Evolutionary conservation across 108 stramenopile species (phyloP), one percentile per base, ranked within the genome.

Genomic region (Conticribra guillardii): DNA sequence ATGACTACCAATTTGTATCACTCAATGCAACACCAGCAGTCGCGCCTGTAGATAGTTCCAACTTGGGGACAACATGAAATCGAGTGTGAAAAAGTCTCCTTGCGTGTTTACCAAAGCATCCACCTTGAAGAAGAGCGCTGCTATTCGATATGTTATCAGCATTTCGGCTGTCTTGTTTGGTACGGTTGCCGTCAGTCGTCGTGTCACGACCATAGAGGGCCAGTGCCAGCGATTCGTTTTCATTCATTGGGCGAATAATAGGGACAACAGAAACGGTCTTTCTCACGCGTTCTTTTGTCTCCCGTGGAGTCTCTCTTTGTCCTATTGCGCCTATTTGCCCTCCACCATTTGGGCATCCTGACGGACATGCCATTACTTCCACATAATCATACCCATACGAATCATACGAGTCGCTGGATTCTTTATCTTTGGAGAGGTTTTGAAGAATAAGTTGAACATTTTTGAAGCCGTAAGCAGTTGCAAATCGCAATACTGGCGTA

Each of bases 341-440:
- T 33, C 99, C 99, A 44, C 99, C 99, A 76, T 99, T 99, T 37
- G 91, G 72, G 70, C 99, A 98, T 26, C 98, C 98, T 24, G 87
- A 83, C 19, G 99, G 99, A 72, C 99, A 99, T 41, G 99, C 99
- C 98, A 99, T 98, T 21, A 93, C 86, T 84, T 99, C 99, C 0
- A 99, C 85, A 55, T 92, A 96, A 64, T 98, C 87, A 62, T 84
- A 88, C 18, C 57, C 52, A 33, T 34, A 68, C 7, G 31, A 21
- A 46, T 67, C 44, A 27, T 8, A 30, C 19, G 61, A 19, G 23
- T 55, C 23, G 32, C 14, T 26, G 37, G 18, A 52, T 30, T 27
- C 3, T 14, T 44, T 37, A 63, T 56, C 70, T 41, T 71, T 75
- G 30, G 62, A 50, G 55, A 86, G 24, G 81, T 74, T 77, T 70